Evolutionary conservation across 805 yeast genomes (phyloP).

Genomic region (Scheffersomyces amazonensis): DNA sequence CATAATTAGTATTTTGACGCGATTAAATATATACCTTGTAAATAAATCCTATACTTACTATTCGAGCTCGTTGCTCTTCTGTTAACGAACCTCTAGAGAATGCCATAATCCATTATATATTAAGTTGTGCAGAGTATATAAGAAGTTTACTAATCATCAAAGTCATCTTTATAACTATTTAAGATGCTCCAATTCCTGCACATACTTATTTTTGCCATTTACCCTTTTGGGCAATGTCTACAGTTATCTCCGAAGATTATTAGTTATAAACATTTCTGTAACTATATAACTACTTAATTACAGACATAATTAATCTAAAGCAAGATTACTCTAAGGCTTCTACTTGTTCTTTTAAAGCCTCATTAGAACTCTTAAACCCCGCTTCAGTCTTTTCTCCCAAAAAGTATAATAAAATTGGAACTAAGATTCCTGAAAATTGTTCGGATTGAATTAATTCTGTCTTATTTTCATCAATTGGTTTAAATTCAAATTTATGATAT

Average conservation of each 20-base stretch:
- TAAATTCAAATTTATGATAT: constrained; percentile 9
- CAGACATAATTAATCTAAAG: no score
- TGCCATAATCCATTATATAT: constrained; percentile 17
- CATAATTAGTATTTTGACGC: constrained; percentile 2
- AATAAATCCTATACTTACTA: constrained; percentile 26
- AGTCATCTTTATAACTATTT: no score
- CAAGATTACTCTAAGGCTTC: constrained; percentile 4
- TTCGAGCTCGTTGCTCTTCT: constrained; percentile 31
- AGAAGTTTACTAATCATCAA: no score
- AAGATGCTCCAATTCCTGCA: no score
- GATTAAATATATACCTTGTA: not conserved
- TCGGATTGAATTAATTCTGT: constrained; percentile 9
- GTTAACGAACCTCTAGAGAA: constrained; percentile 22
- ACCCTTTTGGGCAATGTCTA: no score
- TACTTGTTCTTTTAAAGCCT: constrained; percentile 10
- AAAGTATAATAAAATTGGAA: constrained; percentile 1
- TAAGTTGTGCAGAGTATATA: no score
- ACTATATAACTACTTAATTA: no score
- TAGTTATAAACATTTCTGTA: not conserved
- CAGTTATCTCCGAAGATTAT: not conserved
- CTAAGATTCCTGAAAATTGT: constrained; percentile 9
- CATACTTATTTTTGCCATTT: no score
- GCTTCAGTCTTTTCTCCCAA: constrained; percentile 7
- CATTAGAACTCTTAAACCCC: constrained; percentile 7
- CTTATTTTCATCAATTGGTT: constrained; percentile 4